phyloP scores from a whole-genome alignment of 2,329 filamentous ascomycete species.

The Bimuria novae-zelandiae region DNA sequence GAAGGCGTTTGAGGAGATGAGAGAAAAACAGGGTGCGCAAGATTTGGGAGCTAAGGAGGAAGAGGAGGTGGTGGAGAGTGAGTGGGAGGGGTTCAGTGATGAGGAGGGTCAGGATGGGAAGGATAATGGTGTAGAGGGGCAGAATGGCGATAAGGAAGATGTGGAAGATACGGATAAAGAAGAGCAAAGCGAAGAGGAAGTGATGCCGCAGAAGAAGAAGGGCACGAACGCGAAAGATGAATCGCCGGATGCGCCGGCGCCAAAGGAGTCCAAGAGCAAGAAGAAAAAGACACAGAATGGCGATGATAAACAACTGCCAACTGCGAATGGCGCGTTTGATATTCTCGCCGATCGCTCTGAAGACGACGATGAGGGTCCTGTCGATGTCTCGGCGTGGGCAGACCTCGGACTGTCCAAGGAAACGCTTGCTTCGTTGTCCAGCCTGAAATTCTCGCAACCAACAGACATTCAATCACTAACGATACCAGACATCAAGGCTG shows the following conservation, averaged over 20 bases:
- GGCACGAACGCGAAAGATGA: constrained; percentile 25
- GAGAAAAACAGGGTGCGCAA: constrained; percentile 26
- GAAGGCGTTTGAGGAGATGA: background rate
- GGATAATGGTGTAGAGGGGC: constrained; percentile 8
- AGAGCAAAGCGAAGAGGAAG: constrained; percentile 10
- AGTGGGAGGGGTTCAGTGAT: constrained; percentile 38
- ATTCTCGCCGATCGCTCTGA: constrained; percentile 57
- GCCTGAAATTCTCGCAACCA: constrained; percentile 78
- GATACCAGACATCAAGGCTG: constrained; percentile 81
- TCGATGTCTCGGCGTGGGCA: constrained; percentile 80
- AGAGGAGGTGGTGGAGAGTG: constrained; percentile 17
- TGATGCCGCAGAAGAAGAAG: constrained; percentile 25
- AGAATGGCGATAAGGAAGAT: constrained; percentile 11
- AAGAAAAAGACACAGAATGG: constrained; percentile 32
- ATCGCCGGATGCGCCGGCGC: constrained; percentile 5
- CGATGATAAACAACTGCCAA: constrained; percentile 27
- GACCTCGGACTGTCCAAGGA: constrained; percentile 72
- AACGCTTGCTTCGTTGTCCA: constrained; percentile 74
- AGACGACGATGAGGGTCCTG: constrained; percentile 59
- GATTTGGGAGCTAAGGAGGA: constrained; percentile 24
- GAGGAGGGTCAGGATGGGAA: background rate
- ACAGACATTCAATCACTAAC: constrained; percentile 79
- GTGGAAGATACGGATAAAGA: constrained; percentile 9
- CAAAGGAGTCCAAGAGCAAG: constrained; percentile 10
- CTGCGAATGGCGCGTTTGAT: constrained; percentile 54